Conservation (phyloP, 1,284 basidiomycete species). For the Ustilago crameri region DNA sequence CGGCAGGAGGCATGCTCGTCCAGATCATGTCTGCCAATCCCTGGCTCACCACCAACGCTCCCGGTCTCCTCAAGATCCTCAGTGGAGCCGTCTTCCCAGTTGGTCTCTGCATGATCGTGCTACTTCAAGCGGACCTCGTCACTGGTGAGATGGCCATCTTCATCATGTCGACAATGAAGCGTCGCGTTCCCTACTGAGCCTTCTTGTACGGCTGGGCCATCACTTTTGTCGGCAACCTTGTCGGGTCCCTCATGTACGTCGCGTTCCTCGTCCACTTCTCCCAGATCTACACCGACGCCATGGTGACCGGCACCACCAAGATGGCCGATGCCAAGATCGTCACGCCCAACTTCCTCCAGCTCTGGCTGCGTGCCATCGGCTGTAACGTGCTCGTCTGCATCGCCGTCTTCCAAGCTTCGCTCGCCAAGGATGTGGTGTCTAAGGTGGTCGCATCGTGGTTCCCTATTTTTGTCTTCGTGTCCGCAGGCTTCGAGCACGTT, state of each 20-base stretch:
- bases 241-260: slow-evolving; percentile 78
- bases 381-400: slow-evolving; percentile 82
- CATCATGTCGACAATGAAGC: slow-evolving; percentile 55
- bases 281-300: slow-evolving; percentile 46
- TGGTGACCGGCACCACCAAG: slow-evolving; percentile 34
- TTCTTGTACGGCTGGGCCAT: slow-evolving; percentile 66
- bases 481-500: slow-evolving; percentile 77
- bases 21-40: slow-evolving; percentile 58
- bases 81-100: slow-evolving; percentile 56
- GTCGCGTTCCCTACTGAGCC: slow-evolving; percentile 54
- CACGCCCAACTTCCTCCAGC: slow-evolving; percentile 69
- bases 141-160: slow-evolving; percentile 59
- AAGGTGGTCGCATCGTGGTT: slow-evolving; percentile 81
- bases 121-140: slow-evolving; percentile 57
- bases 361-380: slow-evolving; percentile 79
- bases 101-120: slow-evolving; percentile 60
- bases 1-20: slow-evolving; percentile 54
- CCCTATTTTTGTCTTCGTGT: slow-evolving; percentile 79
- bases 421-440: slow-evolving; percentile 77
- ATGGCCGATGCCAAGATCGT: slow-evolving; percentile 44
- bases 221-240: slow-evolving; percentile 79
- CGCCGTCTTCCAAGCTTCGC: slow-evolving; percentile 83
- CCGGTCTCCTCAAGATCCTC: slow-evolving; percentile 54
- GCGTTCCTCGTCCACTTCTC: slow-evolving; percentile 71
- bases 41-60: slow-evolving; percentile 54